Evolutionary conservation across 768 basidiomycete genomes (phyloP).

Genomic region (Naganishia onofrii): DNA sequence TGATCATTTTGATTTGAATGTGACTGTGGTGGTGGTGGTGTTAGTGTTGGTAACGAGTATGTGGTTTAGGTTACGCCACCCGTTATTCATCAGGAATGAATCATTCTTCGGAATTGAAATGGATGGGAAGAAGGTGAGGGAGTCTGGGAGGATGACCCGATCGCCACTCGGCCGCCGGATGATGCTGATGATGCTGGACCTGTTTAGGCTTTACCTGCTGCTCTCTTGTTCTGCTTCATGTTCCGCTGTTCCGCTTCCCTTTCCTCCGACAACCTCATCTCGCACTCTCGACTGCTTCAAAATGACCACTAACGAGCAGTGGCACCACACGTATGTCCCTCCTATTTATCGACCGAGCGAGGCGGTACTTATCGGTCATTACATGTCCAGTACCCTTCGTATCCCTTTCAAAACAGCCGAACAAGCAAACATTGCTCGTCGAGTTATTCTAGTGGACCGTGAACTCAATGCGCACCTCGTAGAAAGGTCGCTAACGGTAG

Average conservation of each 20-base stretch:
- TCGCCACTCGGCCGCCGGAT: too few relatives aligned
- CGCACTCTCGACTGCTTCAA: not conserved
- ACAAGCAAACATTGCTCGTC: conserved; percentile 77
- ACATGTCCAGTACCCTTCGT: conserved; percentile 64
- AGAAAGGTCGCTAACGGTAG: conserved; percentile 65
- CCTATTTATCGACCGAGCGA: too few relatives aligned
- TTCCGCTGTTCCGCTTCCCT: not conserved
- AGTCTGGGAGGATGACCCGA: too few relatives aligned
- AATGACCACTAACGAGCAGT: not conserved
- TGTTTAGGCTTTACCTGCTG: too few relatives aligned
- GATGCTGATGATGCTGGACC: too few relatives aligned
- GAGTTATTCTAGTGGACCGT: conserved; percentile 78
- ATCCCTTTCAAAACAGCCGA: conserved; percentile 72
- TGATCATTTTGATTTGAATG: conserved; percentile 41
- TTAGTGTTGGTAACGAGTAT: not conserved
- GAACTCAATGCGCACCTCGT: conserved; percentile 81
- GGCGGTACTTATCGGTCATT: too few relatives aligned
- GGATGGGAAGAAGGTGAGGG: too few relatives aligned
- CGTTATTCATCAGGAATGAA: too few relatives aligned
- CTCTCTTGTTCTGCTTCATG: too few relatives aligned
- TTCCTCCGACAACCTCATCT: not conserved
- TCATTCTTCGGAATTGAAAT: too few relatives aligned
- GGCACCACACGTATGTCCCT: conserved; percentile 18
- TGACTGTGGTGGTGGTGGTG: not conserved
- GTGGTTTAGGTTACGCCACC: too few relatives aligned